Evolutionary conservation across 2,329 filamentous ascomycete genomes (phyloP).

Genomic region (Leptographium flavum): DNA sequence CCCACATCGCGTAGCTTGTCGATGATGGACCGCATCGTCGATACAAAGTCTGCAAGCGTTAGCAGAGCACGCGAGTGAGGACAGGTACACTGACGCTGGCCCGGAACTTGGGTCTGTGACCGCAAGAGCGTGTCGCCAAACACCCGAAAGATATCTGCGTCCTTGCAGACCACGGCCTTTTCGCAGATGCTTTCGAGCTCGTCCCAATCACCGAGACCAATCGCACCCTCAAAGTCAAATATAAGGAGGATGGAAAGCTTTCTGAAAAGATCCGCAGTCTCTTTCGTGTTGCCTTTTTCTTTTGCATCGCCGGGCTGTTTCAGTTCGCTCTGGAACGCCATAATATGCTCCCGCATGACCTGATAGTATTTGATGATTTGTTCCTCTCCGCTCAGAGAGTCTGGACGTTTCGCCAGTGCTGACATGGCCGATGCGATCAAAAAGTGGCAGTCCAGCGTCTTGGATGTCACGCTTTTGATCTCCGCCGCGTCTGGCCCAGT

Average conservation of each 20-base stretch:
- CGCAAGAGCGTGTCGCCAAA: constrained; percentile 53
- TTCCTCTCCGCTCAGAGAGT: constrained; percentile 31
- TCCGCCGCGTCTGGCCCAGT: constrained; percentile 25
- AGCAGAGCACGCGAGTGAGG: neutral
- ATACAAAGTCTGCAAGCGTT: constrained; percentile 28
- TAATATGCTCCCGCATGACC: constrained; percentile 43
- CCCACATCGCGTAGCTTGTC: constrained; percentile 49
- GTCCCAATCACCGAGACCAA: constrained; percentile 54
- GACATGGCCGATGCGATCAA: constrained; percentile 39
- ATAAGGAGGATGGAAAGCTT: constrained; percentile 56
- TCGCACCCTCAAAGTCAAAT: constrained; percentile 66
- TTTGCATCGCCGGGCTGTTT: too few relatives aligned
- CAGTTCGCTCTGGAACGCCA: constrained; percentile 37
- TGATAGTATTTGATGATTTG: constrained; percentile 46
- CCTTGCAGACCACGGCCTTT: constrained; percentile 28
- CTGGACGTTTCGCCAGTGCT: constrained; percentile 30
- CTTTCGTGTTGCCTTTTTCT: constrained; percentile 19
- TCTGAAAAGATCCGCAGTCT: constrained; percentile 35
- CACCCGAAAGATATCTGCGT: constrained; percentile 37
- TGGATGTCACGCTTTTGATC: constrained; percentile 32
- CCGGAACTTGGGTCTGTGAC: constrained; percentile 24
- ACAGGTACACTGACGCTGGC: neutral
- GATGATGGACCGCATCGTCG: constrained; percentile 50
- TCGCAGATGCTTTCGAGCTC: constrained; percentile 46
- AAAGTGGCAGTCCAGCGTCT: constrained; percentile 57